A percentile compares a stretch with the other conserved stretches of the same genome.
phyloP scores from a whole-genome alignment of 352 stramenopile genomes.

The Pythium chondricola region DNA sequence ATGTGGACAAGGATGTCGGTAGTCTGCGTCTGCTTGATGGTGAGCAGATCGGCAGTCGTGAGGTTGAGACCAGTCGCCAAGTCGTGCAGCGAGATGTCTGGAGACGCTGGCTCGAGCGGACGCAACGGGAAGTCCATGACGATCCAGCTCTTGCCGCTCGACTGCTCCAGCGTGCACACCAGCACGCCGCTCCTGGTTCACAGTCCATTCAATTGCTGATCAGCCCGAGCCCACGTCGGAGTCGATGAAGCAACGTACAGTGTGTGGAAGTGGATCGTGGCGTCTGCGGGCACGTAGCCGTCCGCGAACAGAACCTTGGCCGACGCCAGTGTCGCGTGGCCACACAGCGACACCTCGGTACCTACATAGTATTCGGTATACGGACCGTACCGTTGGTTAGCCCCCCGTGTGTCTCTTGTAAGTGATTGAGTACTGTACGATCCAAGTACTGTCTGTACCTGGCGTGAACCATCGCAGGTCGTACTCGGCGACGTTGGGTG shows the following conservation, averaged over 20 bases:
- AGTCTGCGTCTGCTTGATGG: slow-evolving; percentile 11
- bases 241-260: slow-evolving; percentile 26
- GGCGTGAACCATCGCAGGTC: slow-evolving; percentile 64
- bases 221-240: too few species aligned
- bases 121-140: slow-evolving; percentile 56
- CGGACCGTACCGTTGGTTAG: too few species aligned
- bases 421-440: too few species aligned
- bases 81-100: slow-evolving; percentile 2
- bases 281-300: slow-evolving; percentile 22
- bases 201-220: too few species aligned
- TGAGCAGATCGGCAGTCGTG: slow-evolving; percentile 8
- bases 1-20: slow-evolving; percentile 27
- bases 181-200: slow-evolving; percentile 49
- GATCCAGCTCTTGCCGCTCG: slow-evolving; percentile 29
- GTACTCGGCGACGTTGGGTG: slow-evolving; percentile 21
- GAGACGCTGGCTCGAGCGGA: slow-evolving; percentile 4
- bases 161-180: slow-evolving; percentile 24
- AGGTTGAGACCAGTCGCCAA: slow-evolving; percentile 19
- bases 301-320: slow-evolving; percentile 73
- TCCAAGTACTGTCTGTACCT: slow-evolving; percentile 22
- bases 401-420: too few species aligned
- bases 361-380: too few species aligned
- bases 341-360: slow-evolving; percentile 85
- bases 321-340: slow-evolving; percentile 87
- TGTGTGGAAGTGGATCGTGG: slow-evolving; percentile 70